phyloP scores from a whole-genome alignment of 352 stramenopile species.

The Plasmopara viticola region DNA sequence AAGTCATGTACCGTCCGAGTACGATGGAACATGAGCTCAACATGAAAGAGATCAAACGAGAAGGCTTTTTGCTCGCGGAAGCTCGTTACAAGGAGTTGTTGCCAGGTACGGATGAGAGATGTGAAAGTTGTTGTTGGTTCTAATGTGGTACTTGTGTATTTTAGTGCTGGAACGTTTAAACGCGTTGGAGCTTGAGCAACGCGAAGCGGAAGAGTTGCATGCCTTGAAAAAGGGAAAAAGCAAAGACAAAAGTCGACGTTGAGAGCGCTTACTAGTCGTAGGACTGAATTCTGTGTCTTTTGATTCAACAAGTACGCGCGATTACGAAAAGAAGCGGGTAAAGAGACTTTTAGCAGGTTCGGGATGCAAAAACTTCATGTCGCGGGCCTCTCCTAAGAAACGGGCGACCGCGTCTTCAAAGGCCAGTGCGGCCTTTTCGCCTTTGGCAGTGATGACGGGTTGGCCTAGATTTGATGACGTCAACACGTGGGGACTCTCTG shows the following conservation, averaged over 20 bases:
- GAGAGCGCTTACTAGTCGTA: constrained; percentile 5
- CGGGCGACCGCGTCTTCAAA: constrained; percentile 89
- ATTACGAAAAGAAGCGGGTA: constrained; percentile 52
- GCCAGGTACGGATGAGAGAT: constrained; percentile 34
- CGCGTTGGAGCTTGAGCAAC: constrained; percentile 69
- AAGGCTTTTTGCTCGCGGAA: constrained; percentile 69
- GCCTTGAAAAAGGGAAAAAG: constrained; percentile 69
- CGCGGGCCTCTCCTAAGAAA: constrained; percentile 83
- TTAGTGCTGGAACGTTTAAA: constrained; percentile 75
- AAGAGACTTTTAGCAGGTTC: constrained; percentile 80
- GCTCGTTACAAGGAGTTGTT: constrained; percentile 76
- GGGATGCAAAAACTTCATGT: constrained; percentile 83
- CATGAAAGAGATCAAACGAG: constrained; percentile 84
- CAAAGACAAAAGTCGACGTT: constrained; percentile 68
- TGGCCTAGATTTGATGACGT: constrained; percentile 91
- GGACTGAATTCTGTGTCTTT: constrained; percentile 6
- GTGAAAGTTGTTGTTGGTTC: background rate
- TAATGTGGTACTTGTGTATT: constrained; percentile 9
- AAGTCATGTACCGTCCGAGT: constrained; percentile 52
- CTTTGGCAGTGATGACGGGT: constrained; percentile 80
- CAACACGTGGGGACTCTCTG: constrained; percentile 85
- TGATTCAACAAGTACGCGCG: background rate
- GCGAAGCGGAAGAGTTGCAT: constrained; percentile 70
- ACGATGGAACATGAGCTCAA: constrained; percentile 65
- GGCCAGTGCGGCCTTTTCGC: constrained; percentile 65